phyloP scores from a whole-genome alignment of 73 alveolate species.

The Paramecium tetraurelia region DNA sequence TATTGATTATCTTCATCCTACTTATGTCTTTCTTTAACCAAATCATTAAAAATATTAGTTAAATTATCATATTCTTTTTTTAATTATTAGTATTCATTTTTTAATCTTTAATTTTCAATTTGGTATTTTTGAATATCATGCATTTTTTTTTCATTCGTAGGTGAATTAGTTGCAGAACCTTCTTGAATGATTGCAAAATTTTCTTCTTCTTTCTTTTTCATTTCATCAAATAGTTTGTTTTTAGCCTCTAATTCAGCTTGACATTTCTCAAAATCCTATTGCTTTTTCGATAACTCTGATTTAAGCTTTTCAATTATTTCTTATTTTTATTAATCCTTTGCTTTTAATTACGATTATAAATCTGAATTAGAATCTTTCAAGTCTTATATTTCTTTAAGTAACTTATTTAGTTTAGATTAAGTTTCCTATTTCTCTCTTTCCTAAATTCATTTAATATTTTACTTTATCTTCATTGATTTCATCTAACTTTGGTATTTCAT shows the following conservation, averaged over 20 bases:
- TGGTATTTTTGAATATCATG: background rate
- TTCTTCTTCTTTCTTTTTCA: background rate
- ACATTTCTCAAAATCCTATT: background rate
- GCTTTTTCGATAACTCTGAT: background rate
- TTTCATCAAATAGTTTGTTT: background rate
- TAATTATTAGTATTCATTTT: background rate
- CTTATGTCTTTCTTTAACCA: background rate
- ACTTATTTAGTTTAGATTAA: background rate
- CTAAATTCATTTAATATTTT: background rate
- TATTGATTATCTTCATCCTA: background rate
- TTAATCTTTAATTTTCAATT: conserved; percentile 2
- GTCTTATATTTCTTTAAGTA: background rate
- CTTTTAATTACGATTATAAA: background rate
- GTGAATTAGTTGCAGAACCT: background rate
- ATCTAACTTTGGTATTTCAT: background rate
- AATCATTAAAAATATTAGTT: background rate
- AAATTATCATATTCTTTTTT: conserved; percentile 12
- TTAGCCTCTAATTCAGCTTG: background rate
- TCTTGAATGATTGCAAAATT: background rate
- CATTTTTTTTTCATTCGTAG: background rate
- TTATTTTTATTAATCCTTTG: background rate
- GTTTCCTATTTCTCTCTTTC: background rate
- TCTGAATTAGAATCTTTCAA: background rate
- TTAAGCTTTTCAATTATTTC: background rate
- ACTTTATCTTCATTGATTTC: conserved; percentile 17